Evolutionary conservation across 148 eudicot genomes (phyloP).

Genomic region (Diospyros lotus): DNA sequence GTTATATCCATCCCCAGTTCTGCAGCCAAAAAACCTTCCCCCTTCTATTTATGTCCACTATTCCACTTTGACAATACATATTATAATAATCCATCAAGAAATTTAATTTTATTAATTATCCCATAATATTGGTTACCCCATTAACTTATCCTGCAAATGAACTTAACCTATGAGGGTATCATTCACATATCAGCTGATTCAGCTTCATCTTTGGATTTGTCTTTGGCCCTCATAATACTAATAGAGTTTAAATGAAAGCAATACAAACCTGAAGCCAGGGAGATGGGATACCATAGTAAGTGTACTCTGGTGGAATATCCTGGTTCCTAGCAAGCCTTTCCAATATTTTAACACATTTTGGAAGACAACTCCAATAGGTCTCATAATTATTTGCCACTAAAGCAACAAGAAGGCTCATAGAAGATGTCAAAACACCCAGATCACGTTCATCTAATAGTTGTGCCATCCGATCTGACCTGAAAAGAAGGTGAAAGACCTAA

Average conservation of each 20-base stretch:
- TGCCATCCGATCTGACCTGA: slow-evolving; percentile 96
- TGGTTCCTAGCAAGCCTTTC: slow-evolving; percentile 97
- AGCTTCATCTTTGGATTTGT: background rate
- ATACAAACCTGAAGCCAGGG: slow-evolving; percentile 98
- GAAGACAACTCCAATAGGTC: slow-evolving; percentile 92
- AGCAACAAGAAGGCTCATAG: slow-evolving; percentile 91
- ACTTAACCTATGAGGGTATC: too few relatives aligned
- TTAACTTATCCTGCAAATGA: too few relatives aligned
- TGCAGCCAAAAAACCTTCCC: too few relatives aligned
- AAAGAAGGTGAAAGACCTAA: slow-evolving; percentile 10
- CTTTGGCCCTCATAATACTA: background rate
- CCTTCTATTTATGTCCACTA: too few relatives aligned
- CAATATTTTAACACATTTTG: slow-evolving; percentile 84
- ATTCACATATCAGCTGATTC: too few relatives aligned
- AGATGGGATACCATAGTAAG: slow-evolving; percentile 98
- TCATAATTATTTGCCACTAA: slow-evolving; percentile 90
- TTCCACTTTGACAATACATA: too few relatives aligned
- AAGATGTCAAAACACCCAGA: slow-evolving; percentile 88
- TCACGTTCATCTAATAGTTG: slow-evolving; percentile 97
- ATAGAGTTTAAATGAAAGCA: slow-evolving; percentile 2
- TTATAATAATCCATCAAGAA: too few relatives aligned
- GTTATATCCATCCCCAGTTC: too few relatives aligned
- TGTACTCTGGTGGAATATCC: slow-evolving; percentile 96
- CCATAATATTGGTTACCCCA: too few relatives aligned
- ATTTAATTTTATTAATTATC: too few relatives aligned